Evolutionary conservation across 208 protist species (phyloP), one percentile per base, ranked within the genome.

Genomic region (Angomonas deanei): DNA sequence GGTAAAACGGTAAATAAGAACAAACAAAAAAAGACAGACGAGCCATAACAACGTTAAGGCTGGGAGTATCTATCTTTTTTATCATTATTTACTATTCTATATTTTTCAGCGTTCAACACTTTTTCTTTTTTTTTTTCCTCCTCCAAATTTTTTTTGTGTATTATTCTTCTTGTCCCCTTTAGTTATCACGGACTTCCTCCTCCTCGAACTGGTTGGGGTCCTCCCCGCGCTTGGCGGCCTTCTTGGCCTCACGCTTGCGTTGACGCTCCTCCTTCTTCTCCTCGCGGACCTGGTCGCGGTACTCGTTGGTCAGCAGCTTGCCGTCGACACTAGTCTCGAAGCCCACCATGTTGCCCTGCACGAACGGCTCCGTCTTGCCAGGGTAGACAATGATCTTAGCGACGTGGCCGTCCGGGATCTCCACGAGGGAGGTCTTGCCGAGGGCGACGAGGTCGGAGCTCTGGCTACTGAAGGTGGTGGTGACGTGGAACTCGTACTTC

Each of bases 401-500:
- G 6, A 70, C 36, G 8, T 65, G 52, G 15, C 64, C 67, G 5
- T 67, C 56, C 6, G 65, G 73, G 17, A 68, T 59, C 59, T 50
- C 49, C 36, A 68, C 64, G 1, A 76, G 32, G 1, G 56, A 66
- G 1, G 73, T 84, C 33, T 70, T 71, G 46, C 70, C 78, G 31
- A 83, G 71, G 17, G 72, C 61, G 13, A 65, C 42, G 17, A 84
- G 61, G 13, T 78, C 54, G 11, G 21, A 10, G 56, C 56, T 70
- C 48, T 64, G 47, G 19, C 59, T 31, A 55, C 66, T 55, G 54
- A 85, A 82, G 62, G 64, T 65, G 34, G 74, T 65, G 2, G 61
- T 76, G 28, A 85, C 36, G 64, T 82, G 66, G 50, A 85, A 75
- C 31, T 85, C 70, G 57, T 74, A 79, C 19, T 64, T 67, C 57